Percentiles rank a stretch among this genome's conserved stretches.
These are phyloP conservation scores for Solanum commersonii DNA, from an alignment of 257 asterid species.

Conservation along the genomic window DNA sequence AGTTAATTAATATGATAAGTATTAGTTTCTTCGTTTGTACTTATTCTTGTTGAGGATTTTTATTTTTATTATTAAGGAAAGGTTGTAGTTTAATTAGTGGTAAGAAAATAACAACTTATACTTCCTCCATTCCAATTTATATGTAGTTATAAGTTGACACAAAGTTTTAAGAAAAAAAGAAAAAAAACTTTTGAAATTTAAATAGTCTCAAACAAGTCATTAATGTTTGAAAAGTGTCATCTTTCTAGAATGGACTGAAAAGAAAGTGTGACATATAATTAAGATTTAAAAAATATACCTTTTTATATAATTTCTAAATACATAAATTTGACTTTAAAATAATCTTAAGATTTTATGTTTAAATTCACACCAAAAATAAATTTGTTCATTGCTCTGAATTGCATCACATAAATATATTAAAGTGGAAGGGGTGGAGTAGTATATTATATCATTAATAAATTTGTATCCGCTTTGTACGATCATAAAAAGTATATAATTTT, in stretches of 20 bases:
- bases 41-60: neutral
- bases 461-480: neutral
- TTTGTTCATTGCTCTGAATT: neutral
- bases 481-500: neutral
- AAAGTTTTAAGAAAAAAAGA: too few species aligned
- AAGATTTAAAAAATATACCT: too few species aligned
- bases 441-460: neutral
- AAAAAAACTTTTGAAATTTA: too few species aligned
- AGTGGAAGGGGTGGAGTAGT: neutral
- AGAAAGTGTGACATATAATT: too few species aligned
- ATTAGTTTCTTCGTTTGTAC: neutral
- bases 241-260: too few species aligned
- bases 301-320: neutral
- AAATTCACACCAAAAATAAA: too few species aligned
- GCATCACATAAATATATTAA: neutral
- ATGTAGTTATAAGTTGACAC: too few species aligned
- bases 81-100: neutral
- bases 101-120: neutral
- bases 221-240: too few species aligned
- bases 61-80: neutral
- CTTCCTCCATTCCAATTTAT: fast-evolving
- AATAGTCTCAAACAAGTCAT: too few species aligned
- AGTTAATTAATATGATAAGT: neutral
- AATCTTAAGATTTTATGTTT: too few species aligned
- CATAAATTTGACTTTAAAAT: neutral